Conservation (phyloP, 2,329 filamentous ascomycete genomes). For the Exophiala alcalophila region DNA sequence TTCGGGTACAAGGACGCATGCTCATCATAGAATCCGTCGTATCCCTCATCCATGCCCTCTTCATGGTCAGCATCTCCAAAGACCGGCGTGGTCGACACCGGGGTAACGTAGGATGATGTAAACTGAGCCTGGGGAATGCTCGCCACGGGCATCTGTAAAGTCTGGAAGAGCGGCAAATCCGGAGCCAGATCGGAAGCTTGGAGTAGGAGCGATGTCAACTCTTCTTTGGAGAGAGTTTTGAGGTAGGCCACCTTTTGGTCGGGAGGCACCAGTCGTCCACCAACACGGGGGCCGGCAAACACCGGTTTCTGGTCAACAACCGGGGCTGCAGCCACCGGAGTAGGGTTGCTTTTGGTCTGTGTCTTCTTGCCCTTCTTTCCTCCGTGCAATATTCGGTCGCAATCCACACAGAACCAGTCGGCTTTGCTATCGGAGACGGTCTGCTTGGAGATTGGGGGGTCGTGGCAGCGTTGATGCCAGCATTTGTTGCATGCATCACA, state of each 20-base stretch:
- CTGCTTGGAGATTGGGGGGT: slow-evolving; percentile 68
- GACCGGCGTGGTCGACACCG: slow-evolving; percentile 12
- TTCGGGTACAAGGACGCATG: slow-evolving; percentile 61
- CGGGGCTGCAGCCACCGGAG: slow-evolving; percentile 3
- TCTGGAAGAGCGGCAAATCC: slow-evolving; percentile 29
- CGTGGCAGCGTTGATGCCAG: slow-evolving; percentile 81
- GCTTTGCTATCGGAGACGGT: slow-evolving; percentile 64
- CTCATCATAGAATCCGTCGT: slow-evolving; percentile 52
- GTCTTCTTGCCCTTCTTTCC: slow-evolving; percentile 27
- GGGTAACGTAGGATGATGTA: slow-evolving; percentile 27
- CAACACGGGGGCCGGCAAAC: slow-evolving; percentile 24
- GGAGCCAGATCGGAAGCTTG: slow-evolving; percentile 29
- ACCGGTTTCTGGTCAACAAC: slow-evolving; percentile 7
- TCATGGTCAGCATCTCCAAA: slow-evolving; percentile 10
- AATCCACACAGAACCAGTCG: slow-evolving; percentile 69
- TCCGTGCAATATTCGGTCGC: slow-evolving; percentile 40
- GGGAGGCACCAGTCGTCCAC: slow-evolving; percentile 19
- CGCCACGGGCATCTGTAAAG: slow-evolving; percentile 6
- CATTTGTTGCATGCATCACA: slow-evolving; percentile 76
- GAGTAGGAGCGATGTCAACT: slow-evolving; percentile 27
- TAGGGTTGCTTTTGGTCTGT: slow-evolving; percentile 5
- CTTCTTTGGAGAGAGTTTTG: slow-evolving; percentile 27
- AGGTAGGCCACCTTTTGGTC: slow-evolving; percentile 28
- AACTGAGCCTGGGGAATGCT: slow-evolving; percentile 24
- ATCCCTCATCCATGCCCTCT: slow-evolving; percentile 35